Evolutionary conservation across 345 rosid species (phyloP), one percentile per base, ranked within the genome.

Genomic region (Ricinus communis): DNA sequence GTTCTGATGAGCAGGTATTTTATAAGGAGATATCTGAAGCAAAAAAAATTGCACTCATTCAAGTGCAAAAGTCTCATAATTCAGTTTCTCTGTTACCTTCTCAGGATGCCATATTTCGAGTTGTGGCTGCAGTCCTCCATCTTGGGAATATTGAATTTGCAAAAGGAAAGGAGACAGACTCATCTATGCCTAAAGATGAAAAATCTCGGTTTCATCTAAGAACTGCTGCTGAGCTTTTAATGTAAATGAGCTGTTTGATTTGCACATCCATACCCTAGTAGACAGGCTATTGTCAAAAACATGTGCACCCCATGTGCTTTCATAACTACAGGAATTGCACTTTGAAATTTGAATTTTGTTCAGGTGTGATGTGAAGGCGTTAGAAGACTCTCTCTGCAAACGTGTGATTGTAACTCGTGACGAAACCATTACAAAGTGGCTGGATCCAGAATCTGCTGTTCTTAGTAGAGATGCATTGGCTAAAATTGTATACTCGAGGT

Each of bases 331-430:
- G 59, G 70, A 45, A 53, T 30, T 76, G 73, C 54, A 65, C 65
- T 40, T 68, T 84, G 72, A 72, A 68, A 74, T 47, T n/a, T 21
- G 65, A 40, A 75, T 52, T 71, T 71, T 83, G 56, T 75, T 64
- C 78, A 93, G 99, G 98, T 95, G 98, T 73, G 90, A 95, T 86
- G 86, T 59, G 59, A 89, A 87, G 82, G 86, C 88, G 47, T 85
- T 95, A 15, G 99, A 93, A 89, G 98, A 92, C 87, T 92, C 98
- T 80, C 87, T 95, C 33, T 95, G 99, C 82, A 92, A 95, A 68
- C 99, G 97, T 71, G 93, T 90, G 40, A 95, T 95, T 79, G 98
- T 81, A 74, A 95, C 99, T 45, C 99, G 98, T 72, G 99, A 95
- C 78, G 99, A 95, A 79, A 92, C 94, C 73, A 95, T 95, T 77